phyloP scores from a whole-genome alignment of 495 filamentous ascomycete species.

The Staphylotrichum longicolle region DNA sequence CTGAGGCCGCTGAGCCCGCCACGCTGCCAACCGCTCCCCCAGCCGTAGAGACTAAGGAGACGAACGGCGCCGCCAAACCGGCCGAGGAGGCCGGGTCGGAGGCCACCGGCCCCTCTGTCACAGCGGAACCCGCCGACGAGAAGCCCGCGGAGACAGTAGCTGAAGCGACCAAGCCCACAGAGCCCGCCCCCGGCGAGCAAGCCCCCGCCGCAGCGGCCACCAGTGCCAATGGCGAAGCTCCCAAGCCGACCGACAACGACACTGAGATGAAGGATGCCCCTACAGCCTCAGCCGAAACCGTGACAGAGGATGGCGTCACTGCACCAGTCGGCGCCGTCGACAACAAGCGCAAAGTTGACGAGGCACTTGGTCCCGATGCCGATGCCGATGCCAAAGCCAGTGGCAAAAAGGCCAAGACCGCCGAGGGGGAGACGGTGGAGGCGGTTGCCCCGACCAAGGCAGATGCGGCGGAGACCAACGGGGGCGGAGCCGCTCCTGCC shows the following conservation, averaged over 20 bases:
- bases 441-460: neutral
- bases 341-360: slow-evolving; percentile 21
- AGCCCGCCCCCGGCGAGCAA: slow-evolving; percentile 8
- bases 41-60: slow-evolving; percentile 1
- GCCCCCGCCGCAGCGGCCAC: slow-evolving; percentile 6
- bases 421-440: neutral
- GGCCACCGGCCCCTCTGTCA: neutral
- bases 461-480: neutral
- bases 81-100: slow-evolving; percentile 4
- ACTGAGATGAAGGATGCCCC: slow-evolving; percentile 23
- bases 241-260: slow-evolving; percentile 18
- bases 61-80: slow-evolving; percentile 18
- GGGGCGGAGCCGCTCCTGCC: neutral
- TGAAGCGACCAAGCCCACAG: slow-evolving; percentile 10
- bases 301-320: neutral
- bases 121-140: slow-evolving; percentile 12
- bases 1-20: slow-evolving; percentile 8
- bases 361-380: slow-evolving; percentile 25
- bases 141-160: neutral
- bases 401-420: slow-evolving; percentile 40
- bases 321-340: neutral
- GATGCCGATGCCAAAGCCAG: slow-evolving; percentile 16
- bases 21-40: neutral
- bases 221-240: slow-evolving; percentile 14
- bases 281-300: slow-evolving; percentile 13